phyloP scores from a whole-genome alignment of 2,329 filamentous ascomycete genomes.

The Aureobasidium sp. region DNA sequence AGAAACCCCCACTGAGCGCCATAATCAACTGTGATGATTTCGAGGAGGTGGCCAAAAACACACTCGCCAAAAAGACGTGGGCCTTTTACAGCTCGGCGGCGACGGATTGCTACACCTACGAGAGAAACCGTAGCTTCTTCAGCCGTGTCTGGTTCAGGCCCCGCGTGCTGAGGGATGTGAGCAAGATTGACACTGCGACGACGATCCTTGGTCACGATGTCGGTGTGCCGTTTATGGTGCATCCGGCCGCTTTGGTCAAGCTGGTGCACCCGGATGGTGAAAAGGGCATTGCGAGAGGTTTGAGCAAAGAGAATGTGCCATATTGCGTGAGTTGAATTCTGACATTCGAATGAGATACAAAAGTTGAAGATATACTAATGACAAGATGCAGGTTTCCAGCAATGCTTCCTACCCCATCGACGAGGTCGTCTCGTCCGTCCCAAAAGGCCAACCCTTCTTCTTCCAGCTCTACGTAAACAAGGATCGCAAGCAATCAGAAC shows the following conservation, averaged over 20 bases:
- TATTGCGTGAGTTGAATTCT: slow-evolving; percentile 24
- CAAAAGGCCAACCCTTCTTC: slow-evolving; percentile 34
- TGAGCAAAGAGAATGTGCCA: slow-evolving; percentile 21
- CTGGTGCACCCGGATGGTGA: slow-evolving; percentile 32
- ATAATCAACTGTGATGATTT: slow-evolving; percentile 39
- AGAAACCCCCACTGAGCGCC: slow-evolving; percentile 37
- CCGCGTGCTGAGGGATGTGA: slow-evolving; percentile 35
- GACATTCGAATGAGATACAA: too few relatives aligned
- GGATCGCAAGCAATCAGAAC: slow-evolving; percentile 43
- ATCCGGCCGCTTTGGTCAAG: slow-evolving; percentile 29
- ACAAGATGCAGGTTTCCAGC: slow-evolving; percentile 17
- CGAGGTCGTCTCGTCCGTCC: slow-evolving; percentile 22
- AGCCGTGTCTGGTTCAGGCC: slow-evolving; percentile 40
- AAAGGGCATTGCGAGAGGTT: slow-evolving; percentile 26
- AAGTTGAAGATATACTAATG: background rate
- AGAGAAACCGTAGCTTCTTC: slow-evolving; percentile 35
- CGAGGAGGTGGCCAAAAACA: slow-evolving; percentile 28
- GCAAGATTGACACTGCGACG: slow-evolving; percentile 22
- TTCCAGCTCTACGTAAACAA: slow-evolving; percentile 57
- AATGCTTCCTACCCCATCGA: slow-evolving; percentile 27
- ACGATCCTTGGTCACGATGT: slow-evolving; percentile 26
- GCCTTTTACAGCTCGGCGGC: slow-evolving; percentile 40
- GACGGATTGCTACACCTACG: slow-evolving; percentile 41
- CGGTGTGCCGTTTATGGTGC: slow-evolving; percentile 29
- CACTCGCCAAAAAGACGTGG: slow-evolving; percentile 29